A percentile compares a stretch with the other conserved stretches of the same genome.
Conservation (phyloP, 495 filamentous ascomycete species). For the Pseudevernia furfuracea region DNA sequence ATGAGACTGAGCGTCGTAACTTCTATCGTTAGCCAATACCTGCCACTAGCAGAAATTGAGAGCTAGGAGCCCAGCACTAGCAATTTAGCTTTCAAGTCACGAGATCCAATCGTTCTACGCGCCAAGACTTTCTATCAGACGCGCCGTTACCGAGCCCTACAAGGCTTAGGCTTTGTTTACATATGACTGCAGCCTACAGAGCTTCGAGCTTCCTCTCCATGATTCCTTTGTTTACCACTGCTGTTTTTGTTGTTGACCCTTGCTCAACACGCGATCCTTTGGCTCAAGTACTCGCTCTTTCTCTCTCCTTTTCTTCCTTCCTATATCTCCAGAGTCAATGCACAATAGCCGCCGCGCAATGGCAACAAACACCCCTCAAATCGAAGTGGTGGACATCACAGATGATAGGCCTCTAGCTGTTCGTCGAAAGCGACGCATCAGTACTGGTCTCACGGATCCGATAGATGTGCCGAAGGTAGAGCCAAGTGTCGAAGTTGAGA, state of each 20-base stretch:
- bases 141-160: conserved; percentile 16
- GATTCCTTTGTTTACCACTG: conserved; percentile 19
- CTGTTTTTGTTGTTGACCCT: not conserved
- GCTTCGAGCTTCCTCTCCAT: conserved; percentile 1
- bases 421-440: conserved; percentile 28
- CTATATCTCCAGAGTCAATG: conserved; percentile 7
- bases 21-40: not conserved
- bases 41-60: not conserved
- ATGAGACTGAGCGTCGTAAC: too few species aligned
- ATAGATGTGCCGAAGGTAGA: conserved; percentile 7
- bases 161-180: conserved; percentile 22
- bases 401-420: conserved; percentile 29
- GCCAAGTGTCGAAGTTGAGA: conserved; percentile 7
- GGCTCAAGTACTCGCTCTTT: not conserved
- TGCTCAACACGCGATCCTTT: not conserved
- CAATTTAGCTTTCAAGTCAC: not conserved
- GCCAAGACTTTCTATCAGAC: conserved; percentile 12
- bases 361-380: conserved; percentile 9
- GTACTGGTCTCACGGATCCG: conserved; percentile 17
- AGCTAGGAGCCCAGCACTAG: not conserved
- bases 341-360: conserved; percentile 16
- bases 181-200: conserved; percentile 19
- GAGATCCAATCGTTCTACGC: conserved; percentile 11
- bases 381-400: conserved; percentile 2
- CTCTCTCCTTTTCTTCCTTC: not conserved